phyloP scores from a whole-genome alignment of 805 yeast species.

The Cyberlindnera samutprakarnensis region DNA sequence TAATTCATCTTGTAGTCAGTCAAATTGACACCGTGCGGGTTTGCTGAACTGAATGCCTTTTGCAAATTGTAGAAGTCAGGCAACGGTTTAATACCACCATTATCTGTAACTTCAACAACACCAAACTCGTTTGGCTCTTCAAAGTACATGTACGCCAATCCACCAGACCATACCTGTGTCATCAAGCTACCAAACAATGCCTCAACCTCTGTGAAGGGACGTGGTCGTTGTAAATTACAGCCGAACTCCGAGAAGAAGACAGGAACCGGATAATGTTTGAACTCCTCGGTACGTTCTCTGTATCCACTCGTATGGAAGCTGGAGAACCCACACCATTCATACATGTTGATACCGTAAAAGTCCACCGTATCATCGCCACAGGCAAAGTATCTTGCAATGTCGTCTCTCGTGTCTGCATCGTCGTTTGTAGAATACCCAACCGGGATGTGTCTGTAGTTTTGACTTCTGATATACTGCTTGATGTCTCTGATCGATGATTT shows the following conservation, averaged over 20 bases:
- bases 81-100: conserved; percentile 41
- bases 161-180: conserved; percentile 83
- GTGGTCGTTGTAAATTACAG: conserved; percentile 59
- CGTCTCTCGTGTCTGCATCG: conserved; percentile 71
- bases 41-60: conserved; percentile 39
- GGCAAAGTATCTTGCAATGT: conserved; percentile 75
- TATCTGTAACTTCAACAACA: conserved; percentile 42
- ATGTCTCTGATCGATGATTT: conserved; percentile 94
- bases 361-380: conserved; percentile 69
- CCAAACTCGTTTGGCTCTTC: conserved; percentile 73
- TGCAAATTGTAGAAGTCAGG: conserved; percentile 52
- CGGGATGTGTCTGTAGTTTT: conserved; percentile 72
- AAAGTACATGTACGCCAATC: conserved; percentile 77
- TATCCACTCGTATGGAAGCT: conserved; percentile 60
- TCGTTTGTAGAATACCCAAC: conserved; percentile 94
- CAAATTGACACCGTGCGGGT: conserved; percentile 36
- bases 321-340: conserved; percentile 80
- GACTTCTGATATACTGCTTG: conserved; percentile 61
- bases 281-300: conserved; percentile 52
- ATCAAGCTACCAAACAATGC: conserved; percentile 57
- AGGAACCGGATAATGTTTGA: conserved; percentile 60
- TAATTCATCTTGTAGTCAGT: conserved; percentile 22
- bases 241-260: conserved; percentile 79
- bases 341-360: conserved; percentile 81
- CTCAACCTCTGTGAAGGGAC: conserved; percentile 65